Base-by-base conservation (phyloP, 2,329 filamentous ascomycete genomes). In the Spiromastix sp. region DNA sequence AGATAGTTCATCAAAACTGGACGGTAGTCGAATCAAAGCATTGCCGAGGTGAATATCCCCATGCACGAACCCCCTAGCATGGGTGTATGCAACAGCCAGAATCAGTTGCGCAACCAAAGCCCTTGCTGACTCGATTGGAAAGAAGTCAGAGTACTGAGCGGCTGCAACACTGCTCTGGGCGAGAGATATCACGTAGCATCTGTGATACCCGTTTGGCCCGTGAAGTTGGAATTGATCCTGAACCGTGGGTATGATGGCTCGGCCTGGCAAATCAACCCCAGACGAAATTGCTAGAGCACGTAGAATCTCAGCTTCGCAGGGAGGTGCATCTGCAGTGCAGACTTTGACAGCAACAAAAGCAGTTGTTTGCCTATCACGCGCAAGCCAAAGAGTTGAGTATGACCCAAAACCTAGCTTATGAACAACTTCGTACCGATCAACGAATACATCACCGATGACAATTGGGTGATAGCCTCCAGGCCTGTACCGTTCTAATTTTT, bases 331-430 rank as follows among this genome's bases (percentile, higher is more conserved):
- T n/a, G 27, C 12, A 13, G 27, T 30, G 27, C 15, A 8, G 27
- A 34, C 3, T 15, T 34, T 34, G 24, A 34, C 16, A 22, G 32
- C 32, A 25, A 26, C 32, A 27, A 25, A 34, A n/a, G 9, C 20
- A n/a, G 2, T 15, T 6, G 12, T 3, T 13, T 11, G 18, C 11
- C 20, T 7, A 27, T 27, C 32, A 5, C 15, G 15, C 15, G 32
- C 32, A 11, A 59, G 25, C 54, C 51, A 58, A n/a, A 57, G 51
- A 2, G 54, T 57, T 2, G 51, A 56, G 30, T 41, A 51, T 2
- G 41, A 38, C 17, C 56, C 56, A 40, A 47, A 59, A 2, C 55
- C 52, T 9, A 59, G 44, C 41, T 60, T 59, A 2, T 52, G 50
- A 3, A 57, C 38, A 13, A 59, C 41, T 9, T 50, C 46, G 31